Evolutionary conservation across 2,329 filamentous ascomycete genomes (phyloP), one percentile per base, ranked within the genome.

Genomic region (Epichloe baconii): DNA sequence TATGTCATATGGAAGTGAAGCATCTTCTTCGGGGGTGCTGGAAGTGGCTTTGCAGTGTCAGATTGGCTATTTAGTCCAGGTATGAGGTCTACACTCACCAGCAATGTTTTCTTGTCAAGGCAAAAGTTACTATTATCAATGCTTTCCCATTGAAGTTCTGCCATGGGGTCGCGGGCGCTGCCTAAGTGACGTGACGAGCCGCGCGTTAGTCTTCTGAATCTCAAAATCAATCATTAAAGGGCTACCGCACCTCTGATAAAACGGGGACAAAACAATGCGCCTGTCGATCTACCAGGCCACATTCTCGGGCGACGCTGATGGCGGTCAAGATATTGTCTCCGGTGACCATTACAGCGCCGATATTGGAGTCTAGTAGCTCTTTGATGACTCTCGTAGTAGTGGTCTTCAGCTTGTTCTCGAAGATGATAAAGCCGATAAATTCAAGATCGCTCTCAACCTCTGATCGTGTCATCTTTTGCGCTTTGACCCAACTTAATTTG

Each of bases 311-410:
- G 50, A 98, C 93, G 60, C 90, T 96, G 62, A 98, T 90, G 21
- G 93, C 93, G 10, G 93, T 98, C 50, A 97, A 71, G 55, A 97
- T 97, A 59, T 98, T 98, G 72, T 98, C 93, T 34, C 93, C 93
- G 0, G 93, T 98, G 55, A 94, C 94, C 93, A 98, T 98, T 48
- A 95, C 82, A 31, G 86, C 85, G 37, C 88, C 81, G 57, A 98
- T 95, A 51, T 86, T 86, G 7, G 94, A 91, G 49, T 84, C 75
- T 35, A 80, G 77, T 3, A 98, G 76, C 68, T 97, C 90, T 51
- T 85, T 78, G 26, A 98, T 80, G 36, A 96, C 86, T 1, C 77
- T 78, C 1, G 86, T 78, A 0, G 91, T 96, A 19, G 80, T 89
- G 1, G 87, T 83, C 66, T 98, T 98, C 54, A 98, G 72, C 69